phyloP scores from a whole-genome alignment of 805 yeast genomes.

The Hanseniaspora guilliermondii region DNA sequence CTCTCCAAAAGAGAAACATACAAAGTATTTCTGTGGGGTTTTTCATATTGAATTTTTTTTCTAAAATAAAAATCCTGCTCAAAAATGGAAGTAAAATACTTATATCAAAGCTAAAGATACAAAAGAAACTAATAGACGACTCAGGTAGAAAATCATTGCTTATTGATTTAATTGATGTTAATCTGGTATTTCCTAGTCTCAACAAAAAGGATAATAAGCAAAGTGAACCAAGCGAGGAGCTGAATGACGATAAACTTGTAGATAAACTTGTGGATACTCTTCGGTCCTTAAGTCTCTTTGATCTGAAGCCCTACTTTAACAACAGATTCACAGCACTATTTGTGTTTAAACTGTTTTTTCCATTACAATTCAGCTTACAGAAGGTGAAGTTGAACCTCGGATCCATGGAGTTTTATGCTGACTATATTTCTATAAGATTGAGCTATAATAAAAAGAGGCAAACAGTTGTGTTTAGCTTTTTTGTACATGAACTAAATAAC shows the following conservation, averaged over 20 bases:
- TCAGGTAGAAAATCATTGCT: conserved; percentile 2
- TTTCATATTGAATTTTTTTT: background rate
- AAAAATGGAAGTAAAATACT: background rate
- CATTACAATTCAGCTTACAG: conserved; percentile 10
- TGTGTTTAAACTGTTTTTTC: background rate
- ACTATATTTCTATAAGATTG: conserved; percentile 8
- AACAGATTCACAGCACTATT: background rate
- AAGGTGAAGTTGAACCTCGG: background rate
- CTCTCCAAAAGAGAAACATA: background rate
- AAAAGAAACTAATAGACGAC: conserved; percentile 9
- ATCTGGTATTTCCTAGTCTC: background rate
- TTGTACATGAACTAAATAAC: conserved; percentile 10
- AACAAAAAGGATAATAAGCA: background rate
- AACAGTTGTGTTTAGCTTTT: background rate
- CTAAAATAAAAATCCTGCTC: background rate
- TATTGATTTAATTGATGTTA: conserved; percentile 2
- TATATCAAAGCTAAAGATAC: conserved; percentile 7
- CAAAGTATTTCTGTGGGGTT: background rate
- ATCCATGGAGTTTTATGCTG: conserved; percentile 5
- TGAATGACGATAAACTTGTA: background rate
- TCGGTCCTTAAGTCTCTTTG: background rate
- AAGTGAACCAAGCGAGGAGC: background rate
- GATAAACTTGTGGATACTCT: background rate
- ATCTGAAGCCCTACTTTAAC: background rate
- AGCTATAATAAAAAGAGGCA: background rate